A percentile compares a stretch with the other conserved stretches of the same genome.
Conservation (phyloP, 768 basidiomycete species). For the Kwoniella mangroviensis region DNA sequence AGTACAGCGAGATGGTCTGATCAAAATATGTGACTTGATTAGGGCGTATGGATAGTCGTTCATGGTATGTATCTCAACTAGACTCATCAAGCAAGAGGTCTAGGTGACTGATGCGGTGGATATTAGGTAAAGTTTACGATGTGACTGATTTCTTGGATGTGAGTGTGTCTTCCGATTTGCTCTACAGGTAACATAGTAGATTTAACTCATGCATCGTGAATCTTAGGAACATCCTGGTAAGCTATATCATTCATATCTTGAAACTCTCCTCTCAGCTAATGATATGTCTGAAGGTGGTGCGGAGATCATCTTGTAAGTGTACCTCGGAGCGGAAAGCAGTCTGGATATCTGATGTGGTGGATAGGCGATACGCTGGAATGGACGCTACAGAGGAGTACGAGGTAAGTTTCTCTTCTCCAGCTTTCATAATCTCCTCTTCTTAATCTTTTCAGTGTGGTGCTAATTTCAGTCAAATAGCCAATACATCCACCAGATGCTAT, state of each 20-base stretch:
- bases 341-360: neutral
- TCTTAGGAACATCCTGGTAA: slow-evolving; percentile 53
- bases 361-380: slow-evolving; percentile 72
- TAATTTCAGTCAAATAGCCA: too few species aligned
- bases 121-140: slow-evolving; percentile 55
- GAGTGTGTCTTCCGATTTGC: slow-evolving; percentile 12
- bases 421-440: too few species aligned
- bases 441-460: too few species aligned
- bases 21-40: slow-evolving; percentile 1
- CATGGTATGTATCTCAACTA: slow-evolving; percentile 42
- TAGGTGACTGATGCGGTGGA: neutral
- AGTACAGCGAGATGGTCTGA: neutral
- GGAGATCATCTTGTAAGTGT: slow-evolving; percentile 68
- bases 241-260: too few species aligned
- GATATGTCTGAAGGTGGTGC: slow-evolving; percentile 69
- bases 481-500: slow-evolving; percentile 86
- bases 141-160: slow-evolving; percentile 58
- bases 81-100: neutral
- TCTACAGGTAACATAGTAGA: neutral
- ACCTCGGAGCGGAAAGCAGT: neutral
- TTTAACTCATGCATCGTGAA: neutral
- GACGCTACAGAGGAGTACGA: slow-evolving; percentile 71
- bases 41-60: slow-evolving; percentile 56
- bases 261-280: too few species aligned
- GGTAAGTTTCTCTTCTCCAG: slow-evolving; percentile 22